Evolutionary conservation across 1,139 yeast species (phyloP).

Genomic region (Hyphopichia fennica): DNA sequence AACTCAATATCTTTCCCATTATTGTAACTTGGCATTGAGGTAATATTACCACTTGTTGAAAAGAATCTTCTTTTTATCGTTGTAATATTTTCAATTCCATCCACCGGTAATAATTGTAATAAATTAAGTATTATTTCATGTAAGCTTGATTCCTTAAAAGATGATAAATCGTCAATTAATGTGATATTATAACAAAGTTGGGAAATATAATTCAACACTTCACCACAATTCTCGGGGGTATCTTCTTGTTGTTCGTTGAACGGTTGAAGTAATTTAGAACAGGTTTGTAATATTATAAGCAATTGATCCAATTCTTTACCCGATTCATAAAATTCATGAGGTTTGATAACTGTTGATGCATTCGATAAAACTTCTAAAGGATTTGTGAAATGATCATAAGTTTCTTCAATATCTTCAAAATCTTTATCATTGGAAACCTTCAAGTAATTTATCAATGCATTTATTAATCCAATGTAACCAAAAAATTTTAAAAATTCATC

Average conservation of each 20-base stretch:
- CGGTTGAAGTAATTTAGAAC: neutral
- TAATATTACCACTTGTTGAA: slow-evolving; percentile 36
- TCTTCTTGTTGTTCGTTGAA: neutral
- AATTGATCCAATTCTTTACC: neutral
- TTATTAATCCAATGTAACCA: slow-evolving; percentile 8
- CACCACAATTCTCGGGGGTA: neutral
- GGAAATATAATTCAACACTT: slow-evolving; percentile 10
- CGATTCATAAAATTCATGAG: neutral
- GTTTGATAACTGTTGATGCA: neutral
- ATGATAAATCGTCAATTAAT: slow-evolving; percentile 15
- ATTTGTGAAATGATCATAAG: neutral
- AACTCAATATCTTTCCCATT: slow-evolving; percentile 13
- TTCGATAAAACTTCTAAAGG: neutral
- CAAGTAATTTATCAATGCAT: neutral
- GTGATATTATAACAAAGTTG: slow-evolving; percentile 17
- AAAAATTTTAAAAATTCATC: slow-evolving; percentile 16
- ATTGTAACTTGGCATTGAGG: slow-evolving; percentile 27
- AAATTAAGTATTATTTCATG: neutral
- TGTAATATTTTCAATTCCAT: slow-evolving; percentile 9
- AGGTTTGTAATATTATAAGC: neutral
- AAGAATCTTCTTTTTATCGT: slow-evolving; percentile 30
- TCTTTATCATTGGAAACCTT: slow-evolving; percentile 6
- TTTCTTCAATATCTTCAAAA: slow-evolving; percentile 10
- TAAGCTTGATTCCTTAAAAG: neutral
- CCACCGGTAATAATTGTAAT: neutral